Evolutionary conservation across 768 basidiomycete species (phyloP).

Genomic region (Cyathus striatus): DNA sequence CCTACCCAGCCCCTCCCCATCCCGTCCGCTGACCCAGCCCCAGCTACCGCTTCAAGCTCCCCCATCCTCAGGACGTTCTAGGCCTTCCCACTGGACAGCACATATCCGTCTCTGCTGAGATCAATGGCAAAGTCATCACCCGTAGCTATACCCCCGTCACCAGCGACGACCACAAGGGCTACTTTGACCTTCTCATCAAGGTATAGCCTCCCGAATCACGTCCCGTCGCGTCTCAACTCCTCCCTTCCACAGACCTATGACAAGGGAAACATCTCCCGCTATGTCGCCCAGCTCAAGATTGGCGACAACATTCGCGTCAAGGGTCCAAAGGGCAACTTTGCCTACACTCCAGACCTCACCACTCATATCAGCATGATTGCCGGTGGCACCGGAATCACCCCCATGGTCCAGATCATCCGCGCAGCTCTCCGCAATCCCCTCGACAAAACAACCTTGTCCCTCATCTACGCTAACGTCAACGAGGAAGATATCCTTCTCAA

Average conservation of each 20-base stretch:
- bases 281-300: constrained; percentile 75
- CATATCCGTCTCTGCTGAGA: constrained; percentile 86
- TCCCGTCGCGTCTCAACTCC: no score
- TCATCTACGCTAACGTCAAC: constrained; percentile 97
- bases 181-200: constrained; percentile 97
- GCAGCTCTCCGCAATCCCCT: constrained; percentile 86
- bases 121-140: constrained; percentile 84
- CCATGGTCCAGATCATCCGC: constrained; percentile 97
- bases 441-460: constrained; percentile 76
- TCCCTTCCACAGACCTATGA: constrained; percentile 73
- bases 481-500: constrained; percentile 89
- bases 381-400: constrained; percentile 97
- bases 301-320: constrained; percentile 89
- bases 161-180: constrained; percentile 86
- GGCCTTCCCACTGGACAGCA: constrained; percentile 97
- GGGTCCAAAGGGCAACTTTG: constrained; percentile 95
- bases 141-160: constrained; percentile 96
- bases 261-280: constrained; percentile 92
- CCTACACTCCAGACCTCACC: constrained; percentile 69
- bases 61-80: constrained; percentile 67
- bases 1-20: no score
- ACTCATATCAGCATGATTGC: constrained; percentile 92
- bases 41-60: constrained; percentile 91
- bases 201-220: no score
- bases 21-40: constrained; percentile 1